phyloP scores from a whole-genome alignment of 2,329 filamentous ascomycete species.

The Catunica adiposa region DNA sequence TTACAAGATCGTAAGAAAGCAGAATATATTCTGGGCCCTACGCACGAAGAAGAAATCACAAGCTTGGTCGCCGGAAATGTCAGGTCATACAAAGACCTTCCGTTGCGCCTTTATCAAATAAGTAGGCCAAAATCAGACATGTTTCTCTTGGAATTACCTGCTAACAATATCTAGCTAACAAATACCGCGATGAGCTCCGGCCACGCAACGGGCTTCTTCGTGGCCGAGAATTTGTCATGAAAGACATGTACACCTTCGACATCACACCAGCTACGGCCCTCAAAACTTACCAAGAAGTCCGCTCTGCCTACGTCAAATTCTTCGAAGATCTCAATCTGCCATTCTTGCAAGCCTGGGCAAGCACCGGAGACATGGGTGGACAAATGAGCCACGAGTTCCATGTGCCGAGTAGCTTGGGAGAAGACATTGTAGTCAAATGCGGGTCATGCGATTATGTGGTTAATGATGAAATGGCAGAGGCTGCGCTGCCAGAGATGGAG shows the following conservation, averaged over 20 bases:
- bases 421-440: slow-evolving; percentile 73
- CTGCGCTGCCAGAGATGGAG: slow-evolving; percentile 16
- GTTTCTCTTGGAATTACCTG: background rate
- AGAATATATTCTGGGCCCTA: slow-evolving; percentile 67
- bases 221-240: slow-evolving; percentile 90
- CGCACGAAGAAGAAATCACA: slow-evolving; percentile 95
- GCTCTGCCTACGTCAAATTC: slow-evolving; percentile 54
- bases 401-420: slow-evolving; percentile 60
- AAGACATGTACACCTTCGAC: slow-evolving; percentile 96
- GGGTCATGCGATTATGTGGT: slow-evolving; percentile 55
- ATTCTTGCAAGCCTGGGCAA: slow-evolving; percentile 71
- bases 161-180: slow-evolving; percentile 43
- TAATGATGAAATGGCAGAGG: slow-evolving; percentile 68
- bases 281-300: slow-evolving; percentile 63
- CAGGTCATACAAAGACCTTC: slow-evolving; percentile 72
- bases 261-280: slow-evolving; percentile 48
- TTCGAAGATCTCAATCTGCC: slow-evolving; percentile 73
- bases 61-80: slow-evolving; percentile 54
- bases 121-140: slow-evolving; percentile 33
- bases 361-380: slow-evolving; percentile 93
- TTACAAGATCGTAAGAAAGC: slow-evolving; percentile 63
- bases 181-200: slow-evolving; percentile 84
- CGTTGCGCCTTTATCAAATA: slow-evolving; percentile 79
- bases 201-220: slow-evolving; percentile 78
- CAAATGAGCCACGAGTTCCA: slow-evolving; percentile 91